Base-by-base conservation (phyloP, 352 stramenopile genomes). In the Thalassiosira livingstoniorum region DNA sequence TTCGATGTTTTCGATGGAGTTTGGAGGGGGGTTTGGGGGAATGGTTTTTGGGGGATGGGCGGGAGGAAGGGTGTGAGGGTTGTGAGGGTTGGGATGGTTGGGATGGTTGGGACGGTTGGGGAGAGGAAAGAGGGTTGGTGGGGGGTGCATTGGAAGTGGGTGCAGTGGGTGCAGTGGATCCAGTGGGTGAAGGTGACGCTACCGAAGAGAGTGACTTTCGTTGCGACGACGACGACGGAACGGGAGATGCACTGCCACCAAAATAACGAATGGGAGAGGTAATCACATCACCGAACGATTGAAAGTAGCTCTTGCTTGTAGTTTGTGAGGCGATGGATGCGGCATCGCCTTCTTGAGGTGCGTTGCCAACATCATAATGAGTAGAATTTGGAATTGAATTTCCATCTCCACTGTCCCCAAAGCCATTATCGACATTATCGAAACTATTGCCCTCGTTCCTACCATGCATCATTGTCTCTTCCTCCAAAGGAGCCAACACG, bases 181-280 rank as follows among this genome's bases (percentile, higher is more conserved):
- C 42, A 51, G 42, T 18, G 7, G 39, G 15, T 7, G 39, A 47
- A 47, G 7, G 15, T 15, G 7, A 18, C 7, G 39, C 15, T 7
- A 47, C 39, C 15, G 39, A 7, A 47, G 7, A 47, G 39, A 7
- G 29, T 15, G n/a, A n/a, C n/a, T n/a, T n/a, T n/a, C n/a, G n/a
- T n/a, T n/a, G n/a, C n/a, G n/a, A n/a, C n/a, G n/a, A n/a, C n/a
- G n/a, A n/a, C n/a, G n/a, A n/a, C 31, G 18, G 31, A 47, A 31
- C 25, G n/a, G 58, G 37, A 4, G 47, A 39, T 32, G 21, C 72
- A 31, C 45, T 76, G 18, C 58, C 51, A 78, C 68, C 47, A 25
- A 87, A 73, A 75, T 76, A 87, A 15, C 64, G 53, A 42, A 85
- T 79, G 13, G 81, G 81, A 72, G 81, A 87, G 27, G 65, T 68